Percentiles rank a stretch among this genome's conserved stretches.
phyloP scores from a whole-genome alignment of 805 yeast species.

The Metschnikowia lunata region DNA sequence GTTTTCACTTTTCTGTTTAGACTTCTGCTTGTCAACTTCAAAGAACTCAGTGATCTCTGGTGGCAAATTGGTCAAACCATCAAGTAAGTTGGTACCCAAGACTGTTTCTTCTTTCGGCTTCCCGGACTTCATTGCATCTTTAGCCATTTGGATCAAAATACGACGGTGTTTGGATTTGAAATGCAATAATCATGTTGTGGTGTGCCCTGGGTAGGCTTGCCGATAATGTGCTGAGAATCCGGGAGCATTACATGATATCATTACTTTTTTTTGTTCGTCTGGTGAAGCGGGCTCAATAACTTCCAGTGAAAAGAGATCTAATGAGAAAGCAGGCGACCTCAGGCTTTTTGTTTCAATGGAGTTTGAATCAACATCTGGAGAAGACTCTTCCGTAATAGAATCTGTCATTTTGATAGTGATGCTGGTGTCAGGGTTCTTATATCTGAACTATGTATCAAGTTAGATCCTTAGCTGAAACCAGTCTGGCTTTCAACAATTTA shows the following conservation, averaged over 20 bases:
- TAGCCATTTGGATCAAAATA: background rate
- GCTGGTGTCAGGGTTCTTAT: no score
- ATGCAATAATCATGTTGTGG: conserved; percentile 1
- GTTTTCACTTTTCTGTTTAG: background rate
- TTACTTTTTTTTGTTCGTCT: background rate
- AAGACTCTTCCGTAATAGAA: background rate
- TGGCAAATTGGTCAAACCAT: background rate
- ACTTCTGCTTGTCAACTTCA: conserved; percentile 1
- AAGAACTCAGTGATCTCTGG: conserved; percentile 3
- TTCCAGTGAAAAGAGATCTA: conserved; percentile 1
- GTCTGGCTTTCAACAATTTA: no score
- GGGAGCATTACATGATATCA: background rate
- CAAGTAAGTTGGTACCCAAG: conserved; percentile 4
- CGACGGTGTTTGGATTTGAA: conserved; percentile 1
- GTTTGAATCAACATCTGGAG: background rate
- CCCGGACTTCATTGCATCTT: conserved; percentile 3
- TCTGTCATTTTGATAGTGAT: background rate
- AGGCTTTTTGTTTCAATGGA: background rate
- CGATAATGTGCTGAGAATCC: background rate
- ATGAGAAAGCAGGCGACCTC: conserved; percentile 2
- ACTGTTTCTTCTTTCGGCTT: conserved; percentile 2
- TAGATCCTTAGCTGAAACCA: no score
- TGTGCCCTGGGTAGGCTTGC: conserved; percentile 4
- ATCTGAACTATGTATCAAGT: no score
- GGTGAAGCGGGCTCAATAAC: background rate